Percentiles rank a stretch among this genome's conserved stretches.
Evolutionary conservation across 2,329 filamentous ascomycete species (phyloP).

Genomic region (Didymosphaeria variabile): DNA sequence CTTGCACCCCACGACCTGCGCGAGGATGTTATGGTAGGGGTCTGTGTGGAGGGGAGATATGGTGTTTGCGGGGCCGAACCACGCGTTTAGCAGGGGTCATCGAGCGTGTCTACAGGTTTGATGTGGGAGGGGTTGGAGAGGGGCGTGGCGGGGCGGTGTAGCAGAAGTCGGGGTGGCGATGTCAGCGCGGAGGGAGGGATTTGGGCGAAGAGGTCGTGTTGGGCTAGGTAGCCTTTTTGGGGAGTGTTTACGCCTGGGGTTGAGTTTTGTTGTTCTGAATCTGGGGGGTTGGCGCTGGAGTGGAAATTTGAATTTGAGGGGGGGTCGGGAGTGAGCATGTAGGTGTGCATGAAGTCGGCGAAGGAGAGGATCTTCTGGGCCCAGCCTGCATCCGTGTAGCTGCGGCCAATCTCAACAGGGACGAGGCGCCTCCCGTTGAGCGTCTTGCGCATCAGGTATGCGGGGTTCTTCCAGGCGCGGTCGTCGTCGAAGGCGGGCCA

Average conservation of each 20-base stretch:
- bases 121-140: constrained; percentile 24
- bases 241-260: neutral
- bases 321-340: too few species aligned
- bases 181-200: constrained; percentile 77
- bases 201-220: constrained; percentile 86
- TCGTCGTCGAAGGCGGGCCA: constrained; percentile 78
- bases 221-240: constrained; percentile 82
- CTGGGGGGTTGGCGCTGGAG: neutral
- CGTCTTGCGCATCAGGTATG: constrained; percentile 78
- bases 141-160: constrained; percentile 65
- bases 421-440: constrained; percentile 81
- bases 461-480: constrained; percentile 74
- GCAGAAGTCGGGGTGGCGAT: constrained; percentile 86
- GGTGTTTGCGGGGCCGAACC: constrained; percentile 88
- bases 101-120: constrained; percentile 37
- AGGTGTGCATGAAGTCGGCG: constrained; percentile 70
- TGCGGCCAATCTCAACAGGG: constrained; percentile 84
- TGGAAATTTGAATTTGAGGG: too few species aligned
- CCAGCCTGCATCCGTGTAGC: constrained; percentile 88
- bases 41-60: constrained; percentile 95
- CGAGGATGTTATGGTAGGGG: constrained; percentile 90
- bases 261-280: too few species aligned
- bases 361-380: constrained; percentile 83
- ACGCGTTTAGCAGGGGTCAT: constrained; percentile 82
- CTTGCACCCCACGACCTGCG: constrained; percentile 88